phyloP scores from a whole-genome alignment of 192 early-diverging fungal species.

The Backusella luteola region DNA sequence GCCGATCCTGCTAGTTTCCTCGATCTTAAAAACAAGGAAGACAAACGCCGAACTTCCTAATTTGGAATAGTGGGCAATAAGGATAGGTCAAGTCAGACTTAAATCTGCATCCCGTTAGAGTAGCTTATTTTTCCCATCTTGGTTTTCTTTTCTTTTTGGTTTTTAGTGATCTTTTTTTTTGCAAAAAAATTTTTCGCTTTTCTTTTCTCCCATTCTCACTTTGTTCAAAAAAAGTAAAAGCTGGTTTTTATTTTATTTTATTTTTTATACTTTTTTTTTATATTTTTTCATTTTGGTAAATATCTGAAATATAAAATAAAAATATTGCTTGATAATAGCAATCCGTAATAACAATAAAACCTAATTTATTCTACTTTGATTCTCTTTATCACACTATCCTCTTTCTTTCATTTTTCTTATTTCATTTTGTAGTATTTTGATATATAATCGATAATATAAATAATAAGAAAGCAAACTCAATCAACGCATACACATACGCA shows the following conservation, averaged over 20 bases:
- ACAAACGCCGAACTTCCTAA: slow-evolving; percentile 8
- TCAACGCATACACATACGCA: not conserved
- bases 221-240: slow-evolving; percentile 7
- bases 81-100: not conserved
- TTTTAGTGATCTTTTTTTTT: not conserved
- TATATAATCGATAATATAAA: not conserved
- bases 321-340: not conserved
- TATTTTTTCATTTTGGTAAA: slow-evolving; percentile 1
- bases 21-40: not conserved
- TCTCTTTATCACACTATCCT: not conserved
- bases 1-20: not conserved
- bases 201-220: slow-evolving; percentile 8
- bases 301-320: not conserved
- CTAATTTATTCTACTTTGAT: not conserved
- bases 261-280: not conserved
- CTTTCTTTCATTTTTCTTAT: not conserved
- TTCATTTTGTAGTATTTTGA: not conserved
- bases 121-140: slow-evolving; percentile 2
- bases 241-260: not conserved
- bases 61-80: slow-evolving; percentile 7
- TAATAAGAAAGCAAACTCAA: not conserved
- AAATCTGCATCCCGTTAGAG: slow-evolving; percentile 1
- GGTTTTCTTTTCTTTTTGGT: not conserved
- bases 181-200: not conserved
- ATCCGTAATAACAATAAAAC: not conserved